Evolutionary conservation across 2,329 filamentous ascomycete genomes (phyloP).

Genomic region (Ophiostoma ips): DNA sequence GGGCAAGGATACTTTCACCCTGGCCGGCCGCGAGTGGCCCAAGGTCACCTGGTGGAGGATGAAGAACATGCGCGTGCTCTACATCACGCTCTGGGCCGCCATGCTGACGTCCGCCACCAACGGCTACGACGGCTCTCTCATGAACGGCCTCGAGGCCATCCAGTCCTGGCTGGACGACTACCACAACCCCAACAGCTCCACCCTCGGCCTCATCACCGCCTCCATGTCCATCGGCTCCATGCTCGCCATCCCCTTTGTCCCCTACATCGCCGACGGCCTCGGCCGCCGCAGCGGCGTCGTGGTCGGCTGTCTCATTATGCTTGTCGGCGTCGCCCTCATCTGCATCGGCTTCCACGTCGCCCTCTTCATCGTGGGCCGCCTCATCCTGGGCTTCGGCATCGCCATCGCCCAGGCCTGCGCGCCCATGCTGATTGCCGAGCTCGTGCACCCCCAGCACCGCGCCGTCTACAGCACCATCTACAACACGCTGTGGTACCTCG

Average conservation of each 20-base stretch:
- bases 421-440: slow-evolving; percentile 30
- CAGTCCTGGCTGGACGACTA: slow-evolving; percentile 24
- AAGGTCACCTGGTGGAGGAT: slow-evolving; percentile 15
- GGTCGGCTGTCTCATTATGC: slow-evolving; percentile 25
- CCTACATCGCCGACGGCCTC: slow-evolving; percentile 30
- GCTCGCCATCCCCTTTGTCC: slow-evolving; percentile 29
- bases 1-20: slow-evolving; percentile 15
- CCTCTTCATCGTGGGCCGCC: slow-evolving; percentile 54
- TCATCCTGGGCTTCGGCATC: slow-evolving; percentile 52
- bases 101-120: slow-evolving; percentile 21
- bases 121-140: slow-evolving; percentile 22
- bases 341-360: slow-evolving; percentile 21
- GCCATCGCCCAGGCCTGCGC: slow-evolving; percentile 25
- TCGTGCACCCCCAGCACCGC: slow-evolving; percentile 65
- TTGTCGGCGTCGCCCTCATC: slow-evolving; percentile 26
- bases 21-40: slow-evolving; percentile 17
- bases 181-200: slow-evolving; percentile 19
- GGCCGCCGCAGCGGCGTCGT: slow-evolving; percentile 31
- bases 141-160: slow-evolving; percentile 22
- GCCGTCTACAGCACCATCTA: slow-evolving; percentile 63
- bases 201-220: slow-evolving; percentile 27
- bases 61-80: slow-evolving; percentile 18
- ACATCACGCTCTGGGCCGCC: slow-evolving; percentile 20
- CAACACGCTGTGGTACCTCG: slow-evolving; percentile 73
- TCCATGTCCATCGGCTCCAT: slow-evolving; percentile 33